Conservation (phyloP, 352 stramenopile genomes). For the Peronospora belbahrii region DNA sequence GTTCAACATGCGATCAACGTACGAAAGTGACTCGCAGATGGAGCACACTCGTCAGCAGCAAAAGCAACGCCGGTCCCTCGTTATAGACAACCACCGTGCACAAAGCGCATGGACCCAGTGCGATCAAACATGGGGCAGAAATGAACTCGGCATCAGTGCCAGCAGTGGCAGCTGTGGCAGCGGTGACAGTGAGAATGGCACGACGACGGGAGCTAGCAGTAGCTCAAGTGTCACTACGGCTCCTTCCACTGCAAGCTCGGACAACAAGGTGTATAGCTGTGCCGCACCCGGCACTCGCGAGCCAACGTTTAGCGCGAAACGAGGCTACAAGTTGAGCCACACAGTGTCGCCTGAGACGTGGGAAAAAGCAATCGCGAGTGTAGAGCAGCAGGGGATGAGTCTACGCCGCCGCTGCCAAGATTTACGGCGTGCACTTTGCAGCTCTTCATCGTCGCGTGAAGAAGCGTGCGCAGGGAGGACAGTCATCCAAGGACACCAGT, state of each 20-base stretch:
- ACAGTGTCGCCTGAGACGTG: slow-evolving; percentile 46
- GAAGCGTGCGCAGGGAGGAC: slow-evolving; percentile 33
- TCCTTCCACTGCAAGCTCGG: neutral
- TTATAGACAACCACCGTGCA: slow-evolving; percentile 12
- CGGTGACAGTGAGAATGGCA: slow-evolving; percentile 17
- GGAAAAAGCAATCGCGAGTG: slow-evolving; percentile 46
- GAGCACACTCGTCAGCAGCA: slow-evolving; percentile 10
- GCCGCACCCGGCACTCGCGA: neutral
- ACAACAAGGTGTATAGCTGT: neutral
- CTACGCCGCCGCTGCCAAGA: slow-evolving; percentile 35
- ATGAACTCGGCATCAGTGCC: slow-evolving; percentile 13
- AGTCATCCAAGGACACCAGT: slow-evolving; percentile 5
- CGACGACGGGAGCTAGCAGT: slow-evolving; percentile 15
- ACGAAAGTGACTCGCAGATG: slow-evolving; percentile 5
- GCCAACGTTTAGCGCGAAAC: slow-evolving; percentile 8
- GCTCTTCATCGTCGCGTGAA: slow-evolving; percentile 48
- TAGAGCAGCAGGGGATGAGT: slow-evolving; percentile 53
- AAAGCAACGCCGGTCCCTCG: slow-evolving; percentile 13
- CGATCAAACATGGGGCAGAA: neutral
- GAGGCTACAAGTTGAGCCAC: slow-evolving; percentile 40
- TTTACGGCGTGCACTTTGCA: slow-evolving; percentile 54
- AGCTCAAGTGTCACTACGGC: slow-evolving; percentile 9
- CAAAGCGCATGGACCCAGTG: neutral
- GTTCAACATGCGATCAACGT: neutral
- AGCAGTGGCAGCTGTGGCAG: slow-evolving; percentile 16